Percentiles rank a stretch among this genome's conserved stretches.
Conservation (phyloP, 345 rosid genomes). For the Citrus mangshanensis region DNA sequence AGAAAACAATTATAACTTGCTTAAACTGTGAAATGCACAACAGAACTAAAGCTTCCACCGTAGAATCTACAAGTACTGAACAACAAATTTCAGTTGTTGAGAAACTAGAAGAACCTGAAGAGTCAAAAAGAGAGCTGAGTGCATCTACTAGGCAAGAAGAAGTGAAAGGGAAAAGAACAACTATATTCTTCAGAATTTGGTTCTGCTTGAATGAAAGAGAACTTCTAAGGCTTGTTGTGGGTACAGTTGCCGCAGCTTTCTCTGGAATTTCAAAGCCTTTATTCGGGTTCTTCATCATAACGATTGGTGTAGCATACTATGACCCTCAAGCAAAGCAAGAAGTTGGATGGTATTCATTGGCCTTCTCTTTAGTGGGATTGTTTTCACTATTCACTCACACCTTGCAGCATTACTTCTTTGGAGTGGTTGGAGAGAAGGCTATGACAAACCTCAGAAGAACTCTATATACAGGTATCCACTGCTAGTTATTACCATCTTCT, state of each 20-base stretch:
- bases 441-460: constrained; percentile 55
- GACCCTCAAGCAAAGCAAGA: constrained; percentile 26
- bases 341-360: constrained; percentile 46
- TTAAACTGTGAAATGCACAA: constrained; percentile 1
- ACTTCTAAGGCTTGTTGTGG: constrained; percentile 31
- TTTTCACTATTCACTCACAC: constrained; percentile 51
- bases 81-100: constrained; percentile 16
- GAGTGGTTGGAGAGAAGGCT: constrained; percentile 64
- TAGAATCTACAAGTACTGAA: constrained; percentile 13
- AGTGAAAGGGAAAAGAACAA: constrained; percentile 3
- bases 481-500: background rate
- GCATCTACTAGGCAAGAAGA: constrained; percentile 21
- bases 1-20: constrained; percentile 6
- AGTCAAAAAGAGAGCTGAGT: background rate
- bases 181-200: constrained; percentile 58
- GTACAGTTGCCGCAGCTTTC: constrained; percentile 58
- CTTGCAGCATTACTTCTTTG: constrained; percentile 66
- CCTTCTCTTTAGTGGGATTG: constrained; percentile 44
- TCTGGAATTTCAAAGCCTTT: constrained; percentile 68
- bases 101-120: constrained; percentile 8
- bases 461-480: constrained; percentile 46
- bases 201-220: constrained; percentile 41
- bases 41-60: constrained; percentile 20
- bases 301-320: constrained; percentile 55
- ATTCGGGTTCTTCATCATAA: constrained; percentile 59